These are phyloP conservation scores for Cyclotella distinguenda DNA, from an alignment of 108 stramenopile genomes.

Conservation along the genomic window DNA sequence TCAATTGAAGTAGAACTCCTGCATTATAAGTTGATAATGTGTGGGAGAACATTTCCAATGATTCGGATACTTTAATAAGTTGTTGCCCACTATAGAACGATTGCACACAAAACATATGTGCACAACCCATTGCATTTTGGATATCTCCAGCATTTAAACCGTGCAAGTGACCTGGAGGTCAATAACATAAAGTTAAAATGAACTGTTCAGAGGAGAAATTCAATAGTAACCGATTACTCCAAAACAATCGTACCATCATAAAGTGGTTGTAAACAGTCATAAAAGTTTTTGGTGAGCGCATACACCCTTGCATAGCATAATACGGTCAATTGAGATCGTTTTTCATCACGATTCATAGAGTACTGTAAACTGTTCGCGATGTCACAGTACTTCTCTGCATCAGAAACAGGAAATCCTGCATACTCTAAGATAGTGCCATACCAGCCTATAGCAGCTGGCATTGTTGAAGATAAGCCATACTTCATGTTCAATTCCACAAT, in stretches of 20 bases:
- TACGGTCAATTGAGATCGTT: neutral
- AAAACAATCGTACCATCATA: too few species aligned
- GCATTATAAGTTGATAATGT: neutral
- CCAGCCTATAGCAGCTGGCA: slow-evolving; percentile 4
- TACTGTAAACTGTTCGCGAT: slow-evolving; percentile 1
- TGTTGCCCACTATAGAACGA: slow-evolving; percentile 1
- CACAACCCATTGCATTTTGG: neutral
- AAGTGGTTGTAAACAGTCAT: neutral
- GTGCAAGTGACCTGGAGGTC: neutral
- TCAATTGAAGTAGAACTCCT: neutral
- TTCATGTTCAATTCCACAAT: slow-evolving; percentile 5
- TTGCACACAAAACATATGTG: neutral
- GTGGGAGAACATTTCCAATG: neutral
- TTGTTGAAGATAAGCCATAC: slow-evolving; percentile 2
- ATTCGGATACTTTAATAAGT: neutral
- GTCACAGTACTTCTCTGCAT: slow-evolving; percentile 10
- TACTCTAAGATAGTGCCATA: slow-evolving; percentile 2
- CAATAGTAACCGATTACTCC: too few species aligned
- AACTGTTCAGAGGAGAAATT: too few species aligned
- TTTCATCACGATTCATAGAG: neutral
- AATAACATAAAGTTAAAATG: too few species aligned
- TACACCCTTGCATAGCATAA: slow-evolving; percentile 1
- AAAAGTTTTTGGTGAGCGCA: neutral
- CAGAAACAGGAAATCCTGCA: neutral
- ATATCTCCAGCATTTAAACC: slow-evolving; percentile 9